Percentiles rank a stretch among this genome's conserved stretches.
These are phyloP conservation scores for Metarhizium guizhouense DNA, from an alignment of 2,329 filamentous ascomycete species.

Conservation along the genomic window DNA sequence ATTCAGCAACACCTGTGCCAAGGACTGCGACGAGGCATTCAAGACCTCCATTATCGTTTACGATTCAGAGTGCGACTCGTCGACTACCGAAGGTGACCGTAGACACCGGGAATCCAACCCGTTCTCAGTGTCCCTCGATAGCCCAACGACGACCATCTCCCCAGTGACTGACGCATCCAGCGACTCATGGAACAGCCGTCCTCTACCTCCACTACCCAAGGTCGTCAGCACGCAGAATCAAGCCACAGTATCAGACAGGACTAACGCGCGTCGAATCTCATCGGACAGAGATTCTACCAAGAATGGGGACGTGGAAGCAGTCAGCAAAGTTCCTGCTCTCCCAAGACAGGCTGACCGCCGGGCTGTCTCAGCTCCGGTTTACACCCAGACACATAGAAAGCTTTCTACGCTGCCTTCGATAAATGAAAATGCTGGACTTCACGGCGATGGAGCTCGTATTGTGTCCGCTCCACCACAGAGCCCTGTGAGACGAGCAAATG, in stretches of 20 bases:
- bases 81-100: slow-evolving; percentile 22
- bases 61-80: slow-evolving; percentile 23
- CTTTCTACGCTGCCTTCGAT: slow-evolving; percentile 38
- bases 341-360: slow-evolving; percentile 33
- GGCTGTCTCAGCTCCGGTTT: slow-evolving; percentile 41
- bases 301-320: slow-evolving; percentile 14
- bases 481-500: slow-evolving; percentile 18
- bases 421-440: slow-evolving; percentile 28
- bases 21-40: slow-evolving; percentile 89
- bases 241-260: slow-evolving; percentile 11
- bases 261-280: slow-evolving; percentile 15
- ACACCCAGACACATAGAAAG: slow-evolving; percentile 30
- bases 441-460: slow-evolving; percentile 31
- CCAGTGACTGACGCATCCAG: slow-evolving; percentile 20
- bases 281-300: slow-evolving; percentile 14
- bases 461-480: slow-evolving; percentile 37
- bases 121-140: slow-evolving; percentile 32
- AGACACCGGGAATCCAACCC: slow-evolving; percentile 28
- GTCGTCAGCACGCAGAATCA: slow-evolving; percentile 14
- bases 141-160: slow-evolving; percentile 16
- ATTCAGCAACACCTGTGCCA: slow-evolving; percentile 76
- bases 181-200: slow-evolving; percentile 37
- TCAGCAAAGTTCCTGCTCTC: slow-evolving; percentile 20
- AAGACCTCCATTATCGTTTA: slow-evolving; percentile 50
- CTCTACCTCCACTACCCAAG: slow-evolving; percentile 40